phyloP scores from a whole-genome alignment of 495 filamentous ascomycete species.

The Penicillium paradoxum region DNA sequence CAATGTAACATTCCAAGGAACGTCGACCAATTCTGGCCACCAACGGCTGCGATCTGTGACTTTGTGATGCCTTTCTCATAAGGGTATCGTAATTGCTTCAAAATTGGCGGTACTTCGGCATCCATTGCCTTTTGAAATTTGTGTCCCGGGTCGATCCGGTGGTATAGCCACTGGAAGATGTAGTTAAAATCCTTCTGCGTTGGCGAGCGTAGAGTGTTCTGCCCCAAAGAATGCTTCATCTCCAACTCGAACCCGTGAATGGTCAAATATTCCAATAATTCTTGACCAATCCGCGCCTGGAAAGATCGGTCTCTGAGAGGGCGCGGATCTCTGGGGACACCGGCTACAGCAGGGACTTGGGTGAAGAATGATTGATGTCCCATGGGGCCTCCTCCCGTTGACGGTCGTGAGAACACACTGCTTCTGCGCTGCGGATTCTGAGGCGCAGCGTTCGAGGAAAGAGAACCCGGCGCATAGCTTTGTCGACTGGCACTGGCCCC shows the following conservation, averaged over 20 bases:
- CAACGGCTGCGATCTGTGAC: slow-evolving; percentile 87
- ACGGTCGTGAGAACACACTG: slow-evolving; percentile 73
- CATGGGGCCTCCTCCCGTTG: slow-evolving; percentile 52
- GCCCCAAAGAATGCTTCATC: slow-evolving; percentile 84
- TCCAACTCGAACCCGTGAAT: slow-evolving; percentile 94
- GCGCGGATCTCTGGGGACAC: slow-evolving; percentile 80
- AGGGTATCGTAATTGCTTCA: slow-evolving; percentile 91
- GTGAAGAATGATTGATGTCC: slow-evolving; percentile 89
- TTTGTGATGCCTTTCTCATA: slow-evolving; percentile 93
- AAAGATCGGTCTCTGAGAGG: slow-evolving; percentile 77
- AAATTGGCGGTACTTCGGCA: slow-evolving; percentile 81
- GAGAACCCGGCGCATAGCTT: slow-evolving; percentile 64
- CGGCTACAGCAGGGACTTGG: slow-evolving; percentile 69
- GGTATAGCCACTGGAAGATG: slow-evolving; percentile 97
- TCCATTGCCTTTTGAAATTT: slow-evolving; percentile 89
- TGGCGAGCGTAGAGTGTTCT: slow-evolving; percentile 85
- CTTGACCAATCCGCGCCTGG: slow-evolving; percentile 75
- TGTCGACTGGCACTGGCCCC: slow-evolving; percentile 56
- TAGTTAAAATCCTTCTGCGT: slow-evolving; percentile 96
- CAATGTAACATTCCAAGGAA: slow-evolving; percentile 94
- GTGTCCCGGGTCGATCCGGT: slow-evolving; percentile 87
- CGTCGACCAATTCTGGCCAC: slow-evolving; percentile 90
- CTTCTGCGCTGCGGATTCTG: slow-evolving; percentile 64
- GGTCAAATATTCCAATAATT: slow-evolving; percentile 85
- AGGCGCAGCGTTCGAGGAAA: slow-evolving; percentile 41